A percentile compares a stretch with the other conserved stretches of the same genome.
phyloP scores from a whole-genome alignment of 2,329 filamentous ascomycete genomes.

The Aspergillus ochraceus region DNA sequence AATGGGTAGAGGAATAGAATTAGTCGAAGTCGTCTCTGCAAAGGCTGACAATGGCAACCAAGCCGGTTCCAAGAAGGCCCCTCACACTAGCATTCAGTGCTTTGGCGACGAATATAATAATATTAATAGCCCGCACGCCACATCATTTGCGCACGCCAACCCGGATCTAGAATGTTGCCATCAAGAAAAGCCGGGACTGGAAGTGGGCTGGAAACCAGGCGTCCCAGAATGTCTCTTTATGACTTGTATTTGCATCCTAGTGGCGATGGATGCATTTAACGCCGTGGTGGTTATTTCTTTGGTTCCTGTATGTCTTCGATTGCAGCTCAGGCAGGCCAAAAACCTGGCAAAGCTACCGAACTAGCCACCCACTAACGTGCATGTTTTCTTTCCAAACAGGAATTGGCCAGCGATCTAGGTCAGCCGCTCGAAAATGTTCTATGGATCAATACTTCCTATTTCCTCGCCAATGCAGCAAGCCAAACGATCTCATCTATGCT shows the following conservation, averaged over 20 bases:
- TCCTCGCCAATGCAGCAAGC: constrained; percentile 37
- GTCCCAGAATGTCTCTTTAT: constrained; percentile 44
- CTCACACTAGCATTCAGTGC: background rate
- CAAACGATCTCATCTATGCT: constrained; percentile 32
- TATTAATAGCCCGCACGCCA: background rate
- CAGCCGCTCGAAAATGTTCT: constrained; percentile 41
- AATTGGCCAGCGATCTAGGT: constrained; percentile 37
- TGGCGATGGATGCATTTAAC: constrained; percentile 53
- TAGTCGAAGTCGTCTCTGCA: background rate
- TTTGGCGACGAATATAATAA: background rate
- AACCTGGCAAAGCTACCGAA: background rate
- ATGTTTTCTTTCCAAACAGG: constrained; percentile 7
- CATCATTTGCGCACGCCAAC: constrained; percentile 2
- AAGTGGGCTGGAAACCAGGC: constrained; percentile 37
- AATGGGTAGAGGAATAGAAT: background rate
- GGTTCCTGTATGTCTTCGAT: constrained; percentile 41
- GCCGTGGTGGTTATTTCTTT: constrained; percentile 49
- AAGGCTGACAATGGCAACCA: background rate
- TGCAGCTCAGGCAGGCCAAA: background rate
- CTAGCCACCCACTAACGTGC: background rate
- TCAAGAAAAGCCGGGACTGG: constrained; percentile 3
- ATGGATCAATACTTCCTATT: constrained; percentile 53
- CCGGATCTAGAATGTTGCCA: background rate
- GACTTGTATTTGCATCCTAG: constrained; percentile 43
- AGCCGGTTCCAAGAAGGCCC: background rate